Base-by-base conservation (phyloP, 352 stramenopile species). In the Peronosclerospora sorghi region DNA sequence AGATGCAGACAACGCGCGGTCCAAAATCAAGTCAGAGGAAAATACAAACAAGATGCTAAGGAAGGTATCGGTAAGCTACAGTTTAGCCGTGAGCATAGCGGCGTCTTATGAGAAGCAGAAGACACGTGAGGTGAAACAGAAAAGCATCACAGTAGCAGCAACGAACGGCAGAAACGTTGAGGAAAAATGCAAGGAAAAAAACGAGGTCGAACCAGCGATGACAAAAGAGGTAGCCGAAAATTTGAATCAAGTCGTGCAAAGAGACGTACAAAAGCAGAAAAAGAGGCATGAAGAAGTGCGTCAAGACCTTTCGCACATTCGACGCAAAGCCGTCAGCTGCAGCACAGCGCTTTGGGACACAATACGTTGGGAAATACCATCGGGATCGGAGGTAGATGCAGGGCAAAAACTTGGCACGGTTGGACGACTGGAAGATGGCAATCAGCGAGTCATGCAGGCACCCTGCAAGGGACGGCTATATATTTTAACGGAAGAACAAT, bases 401-500 rank as follows among this genome's bases (percentile, higher is more conserved):
- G 73, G 74, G 7, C 70, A 88, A 51, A 51, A 66, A 23, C 44
- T 87, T 28, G 71, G 64, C 20, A 71, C 63, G 4, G 56, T 62
- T 9, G 73, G 74, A 20, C 56, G 59, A 21, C 63, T 88, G 37
- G 73, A 85, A 55, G 56, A 55, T 17, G 77, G 75, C 17, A 86
- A 60, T 21, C 62, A 77, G 28, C 57, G 65, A 52, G 62, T 54
- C 9, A 47, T 90, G 10, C 36, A 65, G 29, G 51, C 92, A n/a
- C 87, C 82, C 51, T 97, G 97, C 28, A 85, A 83, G 7, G 96
- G 96, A 18, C 89, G 81, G 47, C 88, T 89, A 13, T 68, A 69
- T 32, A 49, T 65, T 28, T 24, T 60, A 13, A 52, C 36, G 6
- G 47, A 63, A 32, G 35, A 58, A 2, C 56, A 61, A 46, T 60